phyloP scores from a whole-genome alignment of 345 rosid species.

The Eucalyptus tenuipes region DNA sequence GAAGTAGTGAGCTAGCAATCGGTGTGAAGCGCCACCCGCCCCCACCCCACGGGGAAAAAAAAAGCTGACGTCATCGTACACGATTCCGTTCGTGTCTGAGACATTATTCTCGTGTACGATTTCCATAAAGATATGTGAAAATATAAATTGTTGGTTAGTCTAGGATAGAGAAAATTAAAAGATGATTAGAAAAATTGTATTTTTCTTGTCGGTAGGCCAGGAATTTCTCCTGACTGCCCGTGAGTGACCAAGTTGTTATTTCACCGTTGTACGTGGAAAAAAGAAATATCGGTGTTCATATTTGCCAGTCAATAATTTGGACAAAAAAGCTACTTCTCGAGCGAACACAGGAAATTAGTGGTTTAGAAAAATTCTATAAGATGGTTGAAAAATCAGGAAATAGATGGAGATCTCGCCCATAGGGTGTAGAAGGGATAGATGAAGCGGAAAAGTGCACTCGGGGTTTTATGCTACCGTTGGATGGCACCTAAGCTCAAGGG shows the following conservation, averaged over 20 bases:
- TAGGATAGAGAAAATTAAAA: neutral
- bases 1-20: fast-evolving
- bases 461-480: neutral
- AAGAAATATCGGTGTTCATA: neutral
- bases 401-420: neutral
- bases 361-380: neutral
- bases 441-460: neutral
- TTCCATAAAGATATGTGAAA: neutral
- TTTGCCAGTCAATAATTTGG: neutral
- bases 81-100: neutral
- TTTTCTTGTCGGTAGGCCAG: neutral
- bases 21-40: too few relatives aligned
- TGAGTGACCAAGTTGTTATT: too few relatives aligned
- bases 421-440: neutral
- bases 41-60: too few relatives aligned
- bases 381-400: neutral
- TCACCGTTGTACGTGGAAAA: neutral
- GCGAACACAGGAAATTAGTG: neutral
- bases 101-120: neutral
- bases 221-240: neutral
- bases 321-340: neutral
- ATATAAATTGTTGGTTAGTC: neutral
- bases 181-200: neutral
- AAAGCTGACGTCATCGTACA: neutral
- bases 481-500: neutral